Evolutionary conservation across 192 early-diverging fungal species (phyloP).

Genomic region (Dissophora ornata): DNA sequence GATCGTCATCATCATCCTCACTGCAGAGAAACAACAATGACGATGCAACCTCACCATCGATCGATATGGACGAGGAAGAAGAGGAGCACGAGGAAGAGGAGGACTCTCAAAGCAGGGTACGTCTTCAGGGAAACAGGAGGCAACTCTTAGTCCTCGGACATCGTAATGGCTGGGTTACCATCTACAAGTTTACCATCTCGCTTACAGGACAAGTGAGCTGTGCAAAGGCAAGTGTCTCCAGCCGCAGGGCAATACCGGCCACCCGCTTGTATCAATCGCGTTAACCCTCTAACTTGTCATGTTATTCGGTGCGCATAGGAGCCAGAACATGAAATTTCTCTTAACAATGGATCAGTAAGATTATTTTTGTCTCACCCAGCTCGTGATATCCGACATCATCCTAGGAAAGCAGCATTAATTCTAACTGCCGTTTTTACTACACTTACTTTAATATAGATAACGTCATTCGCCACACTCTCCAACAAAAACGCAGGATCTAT

Average conservation of each 20-base stretch:
- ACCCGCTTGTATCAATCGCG: too few species aligned
- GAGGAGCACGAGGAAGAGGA: slow-evolving; percentile 13
- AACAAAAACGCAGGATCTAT: slow-evolving; percentile 26
- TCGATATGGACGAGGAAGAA: slow-evolving; percentile 26
- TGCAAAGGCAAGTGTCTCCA: slow-evolving; percentile 23
- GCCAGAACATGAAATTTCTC: slow-evolving; percentile 20
- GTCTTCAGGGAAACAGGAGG: slow-evolving; percentile 37
- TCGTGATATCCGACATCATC: too few species aligned
- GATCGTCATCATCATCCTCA: slow-evolving; percentile 27
- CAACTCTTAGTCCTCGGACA: slow-evolving; percentile 48
- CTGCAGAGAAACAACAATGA: slow-evolving; percentile 21
- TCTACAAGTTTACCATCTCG: slow-evolving; percentile 49
- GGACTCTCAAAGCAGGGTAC: slow-evolving; percentile 1
- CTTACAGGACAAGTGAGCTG: slow-evolving; percentile 38
- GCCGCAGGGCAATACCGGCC: too few species aligned
- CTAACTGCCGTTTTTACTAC: too few species aligned
- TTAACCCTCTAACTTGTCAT: neutral
- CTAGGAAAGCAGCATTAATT: neutral
- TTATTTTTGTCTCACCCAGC: neutral
- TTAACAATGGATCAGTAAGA: slow-evolving; percentile 26
- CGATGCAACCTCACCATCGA: slow-evolving; percentile 8
- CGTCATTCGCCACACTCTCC: slow-evolving; percentile 38
- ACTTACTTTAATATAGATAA: slow-evolving; percentile 18
- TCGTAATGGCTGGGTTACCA: slow-evolving; percentile 40
- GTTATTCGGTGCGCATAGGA: slow-evolving; percentile 1